Percentiles rank a stretch among this genome's conserved stretches.
Conservation (phyloP, 2,329 filamentous ascomycete genomes). For the Periconia sp. region DNA sequence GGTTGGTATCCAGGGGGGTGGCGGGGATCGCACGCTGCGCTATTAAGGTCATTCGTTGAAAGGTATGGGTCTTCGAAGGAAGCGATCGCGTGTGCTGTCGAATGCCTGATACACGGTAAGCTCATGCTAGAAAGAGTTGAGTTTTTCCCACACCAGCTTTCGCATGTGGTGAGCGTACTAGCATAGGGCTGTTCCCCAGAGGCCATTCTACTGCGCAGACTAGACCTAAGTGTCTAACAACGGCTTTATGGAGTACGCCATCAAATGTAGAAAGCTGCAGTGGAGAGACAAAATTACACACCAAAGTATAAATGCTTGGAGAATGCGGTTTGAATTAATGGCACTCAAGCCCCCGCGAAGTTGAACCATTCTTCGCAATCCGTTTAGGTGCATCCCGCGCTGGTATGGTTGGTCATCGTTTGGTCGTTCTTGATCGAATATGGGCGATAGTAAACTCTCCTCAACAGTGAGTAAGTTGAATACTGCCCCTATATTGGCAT, state of each 20-base stretch:
- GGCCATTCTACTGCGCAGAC: no score
- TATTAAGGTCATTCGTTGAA: slow-evolving; percentile 36
- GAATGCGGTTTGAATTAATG: slow-evolving; percentile 44
- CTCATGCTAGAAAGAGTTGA: slow-evolving; percentile 5
- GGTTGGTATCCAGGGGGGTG: slow-evolving; percentile 38
- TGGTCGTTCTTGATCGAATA: slow-evolving; percentile 22
- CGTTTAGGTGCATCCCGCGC: slow-evolving; percentile 39
- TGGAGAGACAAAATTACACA: slow-evolving; percentile 34
- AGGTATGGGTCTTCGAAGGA: slow-evolving; percentile 41
- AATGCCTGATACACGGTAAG: slow-evolving; percentile 49
- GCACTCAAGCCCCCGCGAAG: slow-evolving; percentile 40
- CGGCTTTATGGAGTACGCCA: no score
- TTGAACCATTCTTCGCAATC: slow-evolving; percentile 42
- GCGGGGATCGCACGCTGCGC: slow-evolving; percentile 29
- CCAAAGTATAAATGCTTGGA: slow-evolving; percentile 50
- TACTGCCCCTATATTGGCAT: slow-evolving; percentile 46
- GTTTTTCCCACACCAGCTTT: no score
- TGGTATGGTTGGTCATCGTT: slow-evolving; percentile 39
- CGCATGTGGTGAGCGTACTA: no score
- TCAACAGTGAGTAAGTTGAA: slow-evolving; percentile 47
- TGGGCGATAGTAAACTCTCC: slow-evolving; percentile 34
- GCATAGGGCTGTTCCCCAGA: no score
- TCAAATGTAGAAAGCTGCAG: no score
- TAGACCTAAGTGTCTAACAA: no score
- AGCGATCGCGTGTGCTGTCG: slow-evolving; percentile 45